Base-by-base conservation (phyloP, 2,329 filamentous ascomycete genomes). In the Sclerotinia sclerotiorum region DNA sequence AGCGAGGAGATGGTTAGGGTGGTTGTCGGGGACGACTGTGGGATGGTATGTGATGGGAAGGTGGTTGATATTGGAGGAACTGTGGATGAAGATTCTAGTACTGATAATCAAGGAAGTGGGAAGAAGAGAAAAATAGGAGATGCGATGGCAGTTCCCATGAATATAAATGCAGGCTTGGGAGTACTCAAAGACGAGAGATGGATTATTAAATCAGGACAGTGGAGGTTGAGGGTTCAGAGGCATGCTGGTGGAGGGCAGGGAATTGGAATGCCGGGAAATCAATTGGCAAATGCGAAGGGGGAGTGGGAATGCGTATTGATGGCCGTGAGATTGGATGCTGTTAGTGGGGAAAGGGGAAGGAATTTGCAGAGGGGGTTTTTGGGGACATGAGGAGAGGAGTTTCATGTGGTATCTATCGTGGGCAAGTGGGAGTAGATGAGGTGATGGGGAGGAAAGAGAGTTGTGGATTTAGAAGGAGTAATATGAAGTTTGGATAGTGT, bases 311-410 rank as follows among this genome's bases (percentile, higher is more conserved):
- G 92, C 69, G 84, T 92, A 29, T 83, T 97, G 62, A 83, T 90
- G 21, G 91, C 88, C 0, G 90, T 94, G 46, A 93, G 91, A 78
- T 77, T 97, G 35, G 90, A 96, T 73, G 90, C 89, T 0, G 85
- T 88, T 73, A 89, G 84, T 65, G 84, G 83, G 10, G 87, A 94
- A 79, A 82, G 83, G 70, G 84, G 84, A 15, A 84, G 91, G 71
- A 97, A 96, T 80, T 80, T 79, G 62, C 78, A 82, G 63, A 84
- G 90, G 70, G 80, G 79, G 0, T 97, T 96, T 76, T 78, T 96
- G 68, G 68, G 29, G 13, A 27, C 7, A 29, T 67, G 8, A 67
- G 6, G 13, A 17, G 39, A 42, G 39, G 39, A 5, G 15, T 17
- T 15, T 42, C 17, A 5, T 42, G 39, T 42, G 39, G 15, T 42